A percentile compares a stretch with the other conserved stretches of the same genome.
Evolutionary conservation across 129 eudicot species (phyloP).

Genomic region (Pittosporum tobira): DNA sequence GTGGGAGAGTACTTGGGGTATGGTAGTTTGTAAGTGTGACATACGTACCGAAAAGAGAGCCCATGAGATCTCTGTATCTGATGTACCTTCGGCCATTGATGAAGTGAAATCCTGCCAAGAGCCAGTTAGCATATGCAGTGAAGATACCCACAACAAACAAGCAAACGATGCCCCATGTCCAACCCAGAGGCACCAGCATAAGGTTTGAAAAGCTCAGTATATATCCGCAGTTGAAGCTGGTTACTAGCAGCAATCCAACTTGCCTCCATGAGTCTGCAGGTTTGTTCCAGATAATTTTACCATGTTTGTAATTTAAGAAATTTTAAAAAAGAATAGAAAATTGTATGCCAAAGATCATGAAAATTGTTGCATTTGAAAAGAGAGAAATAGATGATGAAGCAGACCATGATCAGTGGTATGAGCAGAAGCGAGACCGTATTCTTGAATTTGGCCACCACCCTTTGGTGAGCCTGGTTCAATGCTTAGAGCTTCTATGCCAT

Average conservation of each 20-base stretch:
- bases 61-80: slow-evolving; percentile 50
- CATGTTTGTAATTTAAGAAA: neutral
- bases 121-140: slow-evolving; percentile 48
- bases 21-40: too few relatives aligned
- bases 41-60: slow-evolving; percentile 37
- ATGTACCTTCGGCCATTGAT: slow-evolving; percentile 46
- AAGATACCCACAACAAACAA: slow-evolving; percentile 27
- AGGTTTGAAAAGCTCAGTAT: slow-evolving; percentile 48
- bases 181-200: slow-evolving; percentile 53
- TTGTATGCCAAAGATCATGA: neutral
- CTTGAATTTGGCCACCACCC: slow-evolving; percentile 11
- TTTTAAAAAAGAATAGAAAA: too few relatives aligned
- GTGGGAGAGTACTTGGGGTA: too few relatives aligned
- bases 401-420: slow-evolving; percentile 41
- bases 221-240: slow-evolving; percentile 54
- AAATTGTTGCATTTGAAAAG: neutral
- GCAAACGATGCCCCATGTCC: slow-evolving; percentile 41
- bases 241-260: slow-evolving; percentile 34
- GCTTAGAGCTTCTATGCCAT: slow-evolving; percentile 8
- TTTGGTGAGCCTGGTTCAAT: slow-evolving; percentile 20
- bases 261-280: slow-evolving; percentile 50
- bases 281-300: neutral
- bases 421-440: slow-evolving; percentile 31
- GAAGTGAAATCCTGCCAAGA: slow-evolving; percentile 43
- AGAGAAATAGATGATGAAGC: neutral